phyloP scores from a whole-genome alignment of 1,284 basidiomycete species.

The Heliocybe sulcata region DNA sequence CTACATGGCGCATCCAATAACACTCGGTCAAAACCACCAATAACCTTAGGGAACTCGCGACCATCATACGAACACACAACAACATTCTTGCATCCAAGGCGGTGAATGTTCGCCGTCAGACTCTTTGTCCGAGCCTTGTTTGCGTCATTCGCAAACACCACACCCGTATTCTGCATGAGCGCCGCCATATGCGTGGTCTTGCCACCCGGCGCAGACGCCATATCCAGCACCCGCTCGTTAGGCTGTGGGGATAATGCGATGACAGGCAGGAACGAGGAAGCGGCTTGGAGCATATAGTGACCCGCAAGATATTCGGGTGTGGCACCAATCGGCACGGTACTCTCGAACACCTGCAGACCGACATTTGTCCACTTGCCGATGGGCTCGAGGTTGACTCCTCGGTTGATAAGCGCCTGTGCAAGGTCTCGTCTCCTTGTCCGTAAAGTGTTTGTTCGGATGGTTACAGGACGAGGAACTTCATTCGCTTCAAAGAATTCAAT shows the following conservation, averaged over 20 bases:
- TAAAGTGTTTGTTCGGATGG: constrained; percentile 96
- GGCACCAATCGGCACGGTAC: constrained; percentile 90
- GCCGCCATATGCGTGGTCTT: constrained; percentile 97
- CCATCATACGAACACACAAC: constrained; percentile 98
- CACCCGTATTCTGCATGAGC: constrained; percentile 94
- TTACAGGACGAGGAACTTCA: constrained; percentile 93
- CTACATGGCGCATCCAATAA: constrained; percentile 96
- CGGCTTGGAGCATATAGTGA: constrained; percentile 99
- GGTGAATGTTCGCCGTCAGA: constrained; percentile 93
- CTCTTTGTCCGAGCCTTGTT: constrained; percentile 96
- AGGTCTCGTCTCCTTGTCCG: constrained; percentile 91
- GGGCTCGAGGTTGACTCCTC: constrained; percentile 95
- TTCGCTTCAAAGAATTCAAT: constrained; percentile 99
- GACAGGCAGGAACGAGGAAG: constrained; percentile 98
- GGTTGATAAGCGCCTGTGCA: constrained; percentile 91
- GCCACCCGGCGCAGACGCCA: constrained; percentile 98
- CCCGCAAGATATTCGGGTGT: constrained; percentile 99
- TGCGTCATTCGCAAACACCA: constrained; percentile 97
- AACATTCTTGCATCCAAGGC: constrained; percentile 97
- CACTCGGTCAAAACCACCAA: constrained; percentile 97
- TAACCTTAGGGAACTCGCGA: constrained; percentile 98
- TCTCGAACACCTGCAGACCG: constrained; percentile 97
- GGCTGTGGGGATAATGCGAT: constrained; percentile 93
- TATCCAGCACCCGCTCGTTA: constrained; percentile 92
- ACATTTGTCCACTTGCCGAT: constrained; percentile 99